These are phyloP conservation scores for Puccinia novopanici DNA, from an alignment of 1,284 basidiomycete genomes.

Conservation along the genomic window DNA sequence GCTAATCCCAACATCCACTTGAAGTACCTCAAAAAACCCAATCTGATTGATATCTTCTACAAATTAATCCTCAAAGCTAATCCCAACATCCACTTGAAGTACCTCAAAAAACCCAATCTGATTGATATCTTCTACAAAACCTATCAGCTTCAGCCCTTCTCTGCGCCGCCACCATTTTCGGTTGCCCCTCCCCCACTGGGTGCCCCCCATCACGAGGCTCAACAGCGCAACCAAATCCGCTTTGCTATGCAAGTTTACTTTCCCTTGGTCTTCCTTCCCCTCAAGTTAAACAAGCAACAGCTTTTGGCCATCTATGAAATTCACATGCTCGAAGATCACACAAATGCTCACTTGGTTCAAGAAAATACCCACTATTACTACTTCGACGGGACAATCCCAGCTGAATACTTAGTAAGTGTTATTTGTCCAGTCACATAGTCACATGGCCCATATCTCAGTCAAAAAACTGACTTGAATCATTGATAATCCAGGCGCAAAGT, in stretches of 20 bases:
- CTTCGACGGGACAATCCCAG: not conserved
- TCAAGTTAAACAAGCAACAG: too few relatives aligned
- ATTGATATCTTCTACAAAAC: too few relatives aligned
- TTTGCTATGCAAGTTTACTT: too few relatives aligned
- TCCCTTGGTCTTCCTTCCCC: too few relatives aligned
- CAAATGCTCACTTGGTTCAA: not conserved
- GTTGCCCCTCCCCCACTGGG: too few relatives aligned
- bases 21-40: not conserved
- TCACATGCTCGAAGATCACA: not conserved
- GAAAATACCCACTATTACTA: not conserved
- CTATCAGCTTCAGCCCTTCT: too few relatives aligned
- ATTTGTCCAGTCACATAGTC: not conserved
- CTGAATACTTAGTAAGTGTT: not conserved
- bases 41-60: not conserved
- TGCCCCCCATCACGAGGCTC: too few relatives aligned
- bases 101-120: not conserved
- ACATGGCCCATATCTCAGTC: not conserved
- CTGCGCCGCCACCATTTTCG: too few relatives aligned
- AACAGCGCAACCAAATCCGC: too few relatives aligned
- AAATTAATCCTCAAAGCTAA: constrained; percentile 1
- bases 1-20: not conserved
- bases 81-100: too few relatives aligned
- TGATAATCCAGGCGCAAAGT: too few relatives aligned
- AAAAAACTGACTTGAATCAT: too few relatives aligned
- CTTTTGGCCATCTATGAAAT: not conserved